Percentiles rank a stretch among this genome's conserved stretches.
Conservation (phyloP, 148 eudicot genomes). For the Bassia scoparia region DNA sequence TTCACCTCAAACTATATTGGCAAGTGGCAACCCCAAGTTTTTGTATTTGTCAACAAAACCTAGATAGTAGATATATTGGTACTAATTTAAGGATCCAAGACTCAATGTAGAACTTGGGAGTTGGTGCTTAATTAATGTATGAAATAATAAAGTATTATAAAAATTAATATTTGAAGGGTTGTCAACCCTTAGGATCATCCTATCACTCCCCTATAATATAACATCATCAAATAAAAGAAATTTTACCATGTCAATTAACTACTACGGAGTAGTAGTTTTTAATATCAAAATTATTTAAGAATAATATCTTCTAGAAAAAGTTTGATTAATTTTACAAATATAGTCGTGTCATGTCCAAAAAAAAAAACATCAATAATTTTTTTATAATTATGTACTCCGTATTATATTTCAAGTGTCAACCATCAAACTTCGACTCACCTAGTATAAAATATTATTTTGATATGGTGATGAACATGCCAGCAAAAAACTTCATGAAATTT, state of each 20-base stretch:
- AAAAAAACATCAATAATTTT: neutral
- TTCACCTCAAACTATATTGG: neutral
- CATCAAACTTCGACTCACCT: neutral
- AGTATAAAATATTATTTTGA: neutral
- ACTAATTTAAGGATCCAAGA: slow-evolving; percentile 17
- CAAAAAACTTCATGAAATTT: slow-evolving; percentile 13
- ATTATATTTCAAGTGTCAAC: neutral
- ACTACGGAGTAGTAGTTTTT: no score
- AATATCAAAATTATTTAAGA: no score
- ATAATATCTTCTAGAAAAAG: no score
- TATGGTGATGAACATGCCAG: slow-evolving; percentile 20
- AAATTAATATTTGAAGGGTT: no score
- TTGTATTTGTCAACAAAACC: neutral
- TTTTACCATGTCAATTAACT: no score
- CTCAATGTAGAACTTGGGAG: neutral
- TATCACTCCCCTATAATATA: no score
- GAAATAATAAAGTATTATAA: neutral
- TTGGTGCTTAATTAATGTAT: neutral
- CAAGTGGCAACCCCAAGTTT: neutral
- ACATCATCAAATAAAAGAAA: no score
- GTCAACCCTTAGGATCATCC: no score
- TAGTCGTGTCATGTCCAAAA: neutral
- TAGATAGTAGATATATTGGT: neutral
- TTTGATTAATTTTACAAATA: no score
- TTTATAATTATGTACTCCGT: neutral